Percentiles rank a stretch among this genome's conserved stretches.
Evolutionary conservation across 176 grass and related monocot species (phyloP).

Genomic region (Lolium rigidum): DNA sequence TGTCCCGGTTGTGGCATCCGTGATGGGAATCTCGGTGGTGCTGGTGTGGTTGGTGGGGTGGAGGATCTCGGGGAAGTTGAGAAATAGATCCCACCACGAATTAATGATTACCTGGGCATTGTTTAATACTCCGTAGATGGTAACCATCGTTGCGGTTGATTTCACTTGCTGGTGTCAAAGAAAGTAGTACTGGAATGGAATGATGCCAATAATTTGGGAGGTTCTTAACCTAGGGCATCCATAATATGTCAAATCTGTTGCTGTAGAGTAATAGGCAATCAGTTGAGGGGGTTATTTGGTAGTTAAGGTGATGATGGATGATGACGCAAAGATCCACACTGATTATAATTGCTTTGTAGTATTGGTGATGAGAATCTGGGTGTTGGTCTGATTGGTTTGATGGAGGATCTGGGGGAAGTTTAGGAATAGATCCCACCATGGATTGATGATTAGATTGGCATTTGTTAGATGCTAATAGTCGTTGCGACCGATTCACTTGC

Average conservation of each 20-base stretch:
- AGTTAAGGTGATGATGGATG: not conserved
- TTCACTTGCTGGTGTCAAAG: not conserved
- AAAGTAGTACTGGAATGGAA: not conserved
- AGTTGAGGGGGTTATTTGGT: not conserved
- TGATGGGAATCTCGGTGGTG: not conserved
- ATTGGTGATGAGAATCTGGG: no score
- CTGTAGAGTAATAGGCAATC: not conserved
- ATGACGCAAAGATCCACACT: not conserved
- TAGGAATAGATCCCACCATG: no score
- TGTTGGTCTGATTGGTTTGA: no score
- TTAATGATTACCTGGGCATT: not conserved
- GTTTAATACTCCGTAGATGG: not conserved
- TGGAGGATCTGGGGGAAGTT: no score
- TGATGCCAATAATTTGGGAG: no score
- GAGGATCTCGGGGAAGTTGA: not conserved
- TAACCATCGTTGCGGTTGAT: not conserved
- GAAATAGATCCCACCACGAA: not conserved
- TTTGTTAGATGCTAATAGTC: no score
- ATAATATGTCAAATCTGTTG: not conserved
- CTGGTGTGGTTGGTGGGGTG: not conserved
- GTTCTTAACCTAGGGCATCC: not conserved
- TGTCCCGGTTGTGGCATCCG: rapidly evolving
- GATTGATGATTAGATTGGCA: no score
- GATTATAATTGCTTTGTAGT: not conserved
- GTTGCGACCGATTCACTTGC: no score